Base-by-base conservation (phyloP, 345 rosid genomes). In the Syzygium aromaticum region DNA sequence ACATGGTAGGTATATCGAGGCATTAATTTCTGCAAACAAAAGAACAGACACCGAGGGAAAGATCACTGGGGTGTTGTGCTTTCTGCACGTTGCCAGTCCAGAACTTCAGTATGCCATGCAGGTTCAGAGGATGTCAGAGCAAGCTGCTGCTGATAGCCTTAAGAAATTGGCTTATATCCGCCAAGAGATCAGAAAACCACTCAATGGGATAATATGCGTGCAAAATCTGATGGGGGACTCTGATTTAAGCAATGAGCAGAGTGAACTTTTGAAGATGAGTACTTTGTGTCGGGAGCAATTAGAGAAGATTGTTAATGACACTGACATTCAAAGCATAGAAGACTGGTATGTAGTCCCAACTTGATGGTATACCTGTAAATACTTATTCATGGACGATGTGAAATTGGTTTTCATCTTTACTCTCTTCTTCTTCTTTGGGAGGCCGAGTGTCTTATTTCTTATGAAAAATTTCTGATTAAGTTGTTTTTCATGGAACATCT, bases 21-120 rank as follows among this genome's bases (percentile, higher is more conserved):
- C 94, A 51, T 87, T 96, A 87, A 92, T 96, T 54, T 93, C 94
- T 9, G 94, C 95, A 85, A 96, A 89, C 90, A 93, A 90, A 90
- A 94, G 91, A 86, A 92, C 93, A 64, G 93, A 94, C 56, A 86
- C 92, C 3, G 95, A 92, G 73, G 98, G 98, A 90, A 91, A 87
- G 56, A 91, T 94, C 85, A 92, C 92, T 43, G 99, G 99, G 33
- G 90, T 91, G 82, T 88, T 95, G 86, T 96, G 94, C 91, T 96
- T 96, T 89, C 88, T 96, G 90, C 95, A 94, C 84, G 95, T 96
- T 46, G 91, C 96, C 54, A 94, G 99, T 86, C 95, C 96, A 28
- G 96, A 96, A 84, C 95, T 96, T 85, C 96, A 94, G 87, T 93
- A 94, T 85, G 95, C 98, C 56, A 88, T 95, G 90, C 94, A 92